These are phyloP conservation scores for Hericium alpestre DNA, from an alignment of 768 basidiomycete genomes.

Conservation along the genomic window DNA sequence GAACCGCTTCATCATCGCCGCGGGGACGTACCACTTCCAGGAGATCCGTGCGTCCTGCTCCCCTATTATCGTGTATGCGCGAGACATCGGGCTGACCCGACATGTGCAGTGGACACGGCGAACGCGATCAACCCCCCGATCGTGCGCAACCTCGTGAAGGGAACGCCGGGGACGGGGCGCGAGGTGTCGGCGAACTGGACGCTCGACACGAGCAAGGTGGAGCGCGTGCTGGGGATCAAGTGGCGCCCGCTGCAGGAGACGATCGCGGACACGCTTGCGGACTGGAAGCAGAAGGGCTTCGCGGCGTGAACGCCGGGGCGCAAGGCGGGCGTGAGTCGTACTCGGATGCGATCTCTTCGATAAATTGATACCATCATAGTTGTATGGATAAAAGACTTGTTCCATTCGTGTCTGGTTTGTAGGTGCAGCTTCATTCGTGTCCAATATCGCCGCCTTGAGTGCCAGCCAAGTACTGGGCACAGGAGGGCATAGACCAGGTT, in stretches of 20 bases:
- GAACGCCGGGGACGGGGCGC: not conserved
- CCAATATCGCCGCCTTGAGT: no score
- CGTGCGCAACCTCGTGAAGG: not conserved
- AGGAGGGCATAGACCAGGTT: no score
- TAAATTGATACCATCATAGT: no score
- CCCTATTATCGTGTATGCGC: not conserved
- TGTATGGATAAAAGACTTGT: no score
- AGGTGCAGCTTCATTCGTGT: no score
- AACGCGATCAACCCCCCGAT: not conserved
- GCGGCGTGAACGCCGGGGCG: no score
- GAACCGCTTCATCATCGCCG: not conserved
- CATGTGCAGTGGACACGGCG: not conserved
- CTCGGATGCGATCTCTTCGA: no score
- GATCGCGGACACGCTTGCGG: constrained; percentile 1
- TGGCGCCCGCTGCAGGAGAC: not conserved
- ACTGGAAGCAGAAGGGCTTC: no score
- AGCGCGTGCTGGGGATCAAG: not conserved
- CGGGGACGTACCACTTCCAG: not conserved
- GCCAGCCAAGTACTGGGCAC: no score
- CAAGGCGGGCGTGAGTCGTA: no score
- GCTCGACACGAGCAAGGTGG: not conserved
- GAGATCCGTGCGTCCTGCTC: not conserved
- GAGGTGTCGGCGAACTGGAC: not conserved
- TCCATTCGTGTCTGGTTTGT: no score
- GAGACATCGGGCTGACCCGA: no score